These are phyloP conservation scores for Naganishia onofrii DNA, from an alignment of 768 basidiomycete species.

Conservation along the genomic window DNA sequence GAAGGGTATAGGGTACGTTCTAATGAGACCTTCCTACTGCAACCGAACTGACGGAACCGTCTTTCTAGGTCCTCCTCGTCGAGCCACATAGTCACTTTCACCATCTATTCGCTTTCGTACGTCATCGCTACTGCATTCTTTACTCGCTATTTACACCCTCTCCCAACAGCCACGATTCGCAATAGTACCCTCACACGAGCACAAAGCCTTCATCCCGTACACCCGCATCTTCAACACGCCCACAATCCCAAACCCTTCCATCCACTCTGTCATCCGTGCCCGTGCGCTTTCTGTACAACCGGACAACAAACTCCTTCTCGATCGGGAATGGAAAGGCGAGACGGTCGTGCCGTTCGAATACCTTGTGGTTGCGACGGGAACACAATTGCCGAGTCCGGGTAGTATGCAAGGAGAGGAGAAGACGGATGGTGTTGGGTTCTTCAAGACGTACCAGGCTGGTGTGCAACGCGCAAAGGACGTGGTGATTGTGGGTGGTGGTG, in stretches of 20 bases:
- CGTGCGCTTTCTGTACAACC: conserved; percentile 12
- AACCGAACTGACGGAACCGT: not conserved
- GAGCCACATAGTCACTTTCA: conserved; percentile 33
- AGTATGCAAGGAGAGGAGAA: conserved; percentile 38
- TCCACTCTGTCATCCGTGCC: conserved; percentile 24
- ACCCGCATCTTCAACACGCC: conserved; percentile 14
- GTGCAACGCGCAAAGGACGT: conserved; percentile 59
- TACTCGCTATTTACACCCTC: not conserved
- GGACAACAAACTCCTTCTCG: conserved; percentile 28
- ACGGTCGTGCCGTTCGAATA: conserved; percentile 59
- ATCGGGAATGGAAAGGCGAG: conserved; percentile 37
- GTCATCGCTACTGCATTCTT: not conserved
- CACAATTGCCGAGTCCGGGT: conserved; percentile 35
- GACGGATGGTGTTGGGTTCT: conserved; percentile 57
- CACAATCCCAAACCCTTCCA: conserved; percentile 10
- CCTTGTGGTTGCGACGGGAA: conserved; percentile 64
- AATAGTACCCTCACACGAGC: conserved; percentile 24
- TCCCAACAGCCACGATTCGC: conserved; percentile 31
- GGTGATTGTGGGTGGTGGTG: conserved; percentile 69
- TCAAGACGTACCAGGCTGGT: conserved; percentile 55
- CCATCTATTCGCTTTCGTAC: conserved; percentile 32
- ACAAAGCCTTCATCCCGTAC: conserved; percentile 34
- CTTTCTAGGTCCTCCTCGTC: conserved; percentile 24
- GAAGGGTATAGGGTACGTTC: conserved; percentile 22
- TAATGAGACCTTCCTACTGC: not conserved